Base-by-base conservation (phyloP, 2,329 filamentous ascomycete species). In the Aspergillus sclerotialis region DNA sequence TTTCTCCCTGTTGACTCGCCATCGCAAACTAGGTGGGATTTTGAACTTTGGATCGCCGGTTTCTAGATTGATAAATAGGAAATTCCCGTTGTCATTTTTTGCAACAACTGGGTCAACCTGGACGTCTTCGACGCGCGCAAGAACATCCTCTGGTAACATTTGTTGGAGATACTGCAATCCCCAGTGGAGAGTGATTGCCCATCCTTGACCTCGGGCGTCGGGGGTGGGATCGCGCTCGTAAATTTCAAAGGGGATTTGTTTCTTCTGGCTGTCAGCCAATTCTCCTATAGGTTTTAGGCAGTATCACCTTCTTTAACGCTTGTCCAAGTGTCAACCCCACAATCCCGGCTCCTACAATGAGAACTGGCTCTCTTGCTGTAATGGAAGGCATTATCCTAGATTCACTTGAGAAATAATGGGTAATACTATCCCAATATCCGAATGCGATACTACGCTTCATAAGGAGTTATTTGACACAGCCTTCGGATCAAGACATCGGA, bases 191-290 rank as follows among this genome's bases (percentile, higher is more conserved):
- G 49, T 51, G 16, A 53, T 48, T 9, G 50, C 49, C 50, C 49
- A 53, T 8, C 52, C 52, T 25, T 55, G 52, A 5, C 41, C 44
- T 6, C 53, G 47, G 5, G 41, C 37, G 27, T 43, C 32, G 11
- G 47, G 44, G 11, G 36, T 46, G n/a, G 40, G 37, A 40, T 58
- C 55, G 15, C 52, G 49, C 18, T 58, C 55, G 36, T 45, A 56
- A 11, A 58, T 50, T 23, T 46, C 36, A 23, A 54, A 58, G 19
- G 55, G 50, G 18, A 58, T 56, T 10, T 45, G 44, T 33, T 42
- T 48, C 36, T 55, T n/a, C 33, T 28, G 19, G 17, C 9, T 19
- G 8, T 37, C 28, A 21, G 10, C 8, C 12, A 12, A 12, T 17
- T 4, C 4, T 9, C 28, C 13, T 14, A 5, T 11, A 11, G 1